Conservation (phyloP, 305 asterid species). For the Andrographis paniculata region DNA sequence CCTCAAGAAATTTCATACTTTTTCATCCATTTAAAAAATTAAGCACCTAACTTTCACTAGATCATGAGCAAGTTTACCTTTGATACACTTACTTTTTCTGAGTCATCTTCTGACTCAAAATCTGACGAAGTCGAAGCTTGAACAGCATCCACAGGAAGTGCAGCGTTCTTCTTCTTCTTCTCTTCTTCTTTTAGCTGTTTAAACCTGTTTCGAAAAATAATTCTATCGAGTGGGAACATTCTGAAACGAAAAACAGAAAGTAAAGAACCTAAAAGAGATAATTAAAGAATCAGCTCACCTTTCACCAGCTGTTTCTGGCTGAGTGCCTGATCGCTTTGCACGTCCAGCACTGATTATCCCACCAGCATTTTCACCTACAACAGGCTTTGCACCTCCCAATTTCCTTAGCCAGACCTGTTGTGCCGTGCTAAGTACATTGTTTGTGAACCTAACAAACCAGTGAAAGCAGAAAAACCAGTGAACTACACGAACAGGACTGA, state of each 20-base stretch:
- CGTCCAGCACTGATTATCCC: constrained; percentile 97
- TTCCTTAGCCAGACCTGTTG: constrained; percentile 98
- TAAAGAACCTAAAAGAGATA: neutral
- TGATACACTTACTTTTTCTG: constrained; percentile 47
- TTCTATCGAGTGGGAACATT: constrained; percentile 20
- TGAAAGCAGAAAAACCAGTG: neutral
- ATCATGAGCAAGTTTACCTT: constrained; percentile 45
- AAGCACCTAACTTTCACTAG: constrained; percentile 9
- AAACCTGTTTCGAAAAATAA: constrained; percentile 47
- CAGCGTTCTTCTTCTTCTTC: constrained; percentile 51
- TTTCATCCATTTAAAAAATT: constrained; percentile 6
- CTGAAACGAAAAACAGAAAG: constrained; percentile 7
- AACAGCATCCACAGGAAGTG: constrained; percentile 40
- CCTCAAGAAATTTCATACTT: neutral
- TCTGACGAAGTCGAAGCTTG: constrained; percentile 44
- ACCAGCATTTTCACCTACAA: constrained; percentile 72
- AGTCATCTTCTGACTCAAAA: constrained; percentile 45
- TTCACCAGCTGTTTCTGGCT: constrained; percentile 57
- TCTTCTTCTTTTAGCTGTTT: constrained; percentile 80
- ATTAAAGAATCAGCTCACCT: constrained; percentile 42
- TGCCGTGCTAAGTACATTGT: constrained; percentile 93
- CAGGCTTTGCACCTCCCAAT: constrained; percentile 94
- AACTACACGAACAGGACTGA: no score
- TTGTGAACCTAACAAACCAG: constrained; percentile 64
- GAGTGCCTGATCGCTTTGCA: constrained; percentile 74